Base-by-base conservation (phyloP, 2,329 filamentous ascomycete genomes). In the Dactylellina leptospora region DNA sequence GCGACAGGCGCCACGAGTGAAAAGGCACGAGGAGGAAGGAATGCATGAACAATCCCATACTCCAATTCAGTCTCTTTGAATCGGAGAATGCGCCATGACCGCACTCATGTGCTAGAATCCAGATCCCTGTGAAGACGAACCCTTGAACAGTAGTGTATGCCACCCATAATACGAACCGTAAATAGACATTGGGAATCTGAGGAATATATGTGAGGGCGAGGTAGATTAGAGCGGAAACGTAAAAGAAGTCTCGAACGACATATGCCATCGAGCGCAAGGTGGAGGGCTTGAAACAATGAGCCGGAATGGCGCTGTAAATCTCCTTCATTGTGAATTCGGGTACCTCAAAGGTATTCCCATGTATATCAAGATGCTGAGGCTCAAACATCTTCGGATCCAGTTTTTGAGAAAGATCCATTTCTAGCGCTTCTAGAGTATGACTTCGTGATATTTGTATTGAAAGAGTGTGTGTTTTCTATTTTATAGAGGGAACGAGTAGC, bases 1-100 rank as follows among this genome's bases (percentile, higher is more conserved):
- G 89, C 28, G 85, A 87, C 78, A 86, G 87, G 80, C 89, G 87
- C 88, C 88, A 91, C 51, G 85, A 87, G 81, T 90, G 90, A 81
- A 88, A 91, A 2, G 89, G 89, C 1, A 89, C 87, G 73, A 88
- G 79, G 38, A 90, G 82, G 69, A 84, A 82, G 4, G 86, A 88
- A 82, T 91, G 88, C n/a, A 87, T 79, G 51, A 84, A 78, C 82
- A 87, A 88, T 70, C 88, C 88, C 62, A 87, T 81, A 13, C 83
- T 78, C 76, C 88, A 84, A 78, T 90, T 90, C 74, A 89, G 77
- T 28, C 75, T 78, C 50, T 80, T 80, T 78, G 85, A 82, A 20
- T 80, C 78, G n/a, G 86, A 88, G 78, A 90, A 88, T 50, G 87
- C 87, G 16, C 86, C 85, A 78, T 91, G 88, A 55, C 88, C 88